Percentiles rank a stretch among this genome's conserved stretches.
phyloP scores from a whole-genome alignment of 2,329 filamentous ascomycete genomes.

The Stachybotrys chartarum region DNA sequence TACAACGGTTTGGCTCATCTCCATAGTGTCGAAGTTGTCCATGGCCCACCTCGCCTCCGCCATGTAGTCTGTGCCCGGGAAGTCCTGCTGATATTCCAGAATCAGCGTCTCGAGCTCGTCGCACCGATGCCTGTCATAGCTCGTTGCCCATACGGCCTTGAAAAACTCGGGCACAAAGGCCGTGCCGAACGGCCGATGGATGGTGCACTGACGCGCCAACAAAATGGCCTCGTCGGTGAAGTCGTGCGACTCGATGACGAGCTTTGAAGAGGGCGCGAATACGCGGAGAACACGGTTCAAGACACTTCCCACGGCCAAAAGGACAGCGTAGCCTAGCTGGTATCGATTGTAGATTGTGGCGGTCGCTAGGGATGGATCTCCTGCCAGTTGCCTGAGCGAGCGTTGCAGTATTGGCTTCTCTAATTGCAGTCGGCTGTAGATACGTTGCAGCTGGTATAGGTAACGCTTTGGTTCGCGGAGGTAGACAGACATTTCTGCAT shows the following conservation, averaged over 20 bases:
- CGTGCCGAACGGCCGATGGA: slow-evolving; percentile 9
- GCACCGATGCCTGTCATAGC: slow-evolving; percentile 2
- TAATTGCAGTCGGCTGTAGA: slow-evolving; percentile 8
- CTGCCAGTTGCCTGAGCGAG: slow-evolving; percentile 1
- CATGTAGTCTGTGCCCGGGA: slow-evolving; percentile 8
- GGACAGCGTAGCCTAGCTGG: slow-evolving; percentile 5
- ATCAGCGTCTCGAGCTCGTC: slow-evolving; percentile 7
- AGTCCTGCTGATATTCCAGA: slow-evolving; percentile 10
- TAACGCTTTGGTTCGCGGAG: slow-evolving; percentile 7
- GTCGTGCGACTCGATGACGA: slow-evolving; percentile 2
- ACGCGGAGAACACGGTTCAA: slow-evolving; percentile 8
- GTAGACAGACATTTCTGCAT: slow-evolving; percentile 6
- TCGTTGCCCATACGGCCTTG: slow-evolving; percentile 9
- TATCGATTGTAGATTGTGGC: slow-evolving; percentile 4
- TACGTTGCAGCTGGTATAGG: slow-evolving; percentile 4
- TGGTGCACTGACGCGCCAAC: slow-evolving; percentile 7
- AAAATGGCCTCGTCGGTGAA: slow-evolving; percentile 8
- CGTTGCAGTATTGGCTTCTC: slow-evolving; percentile 8
- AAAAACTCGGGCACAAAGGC: slow-evolving; percentile 9
- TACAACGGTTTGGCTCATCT: background rate
- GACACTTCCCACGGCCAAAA: slow-evolving; percentile 6
- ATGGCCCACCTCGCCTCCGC: slow-evolving; percentile 6
- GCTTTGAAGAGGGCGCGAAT: slow-evolving; percentile 1
- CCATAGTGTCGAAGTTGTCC: slow-evolving; percentile 6
- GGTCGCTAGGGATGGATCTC: background rate